Base-by-base conservation (phyloP, 2,329 filamentous ascomycete species). In the Botryotinia convoluta region DNA sequence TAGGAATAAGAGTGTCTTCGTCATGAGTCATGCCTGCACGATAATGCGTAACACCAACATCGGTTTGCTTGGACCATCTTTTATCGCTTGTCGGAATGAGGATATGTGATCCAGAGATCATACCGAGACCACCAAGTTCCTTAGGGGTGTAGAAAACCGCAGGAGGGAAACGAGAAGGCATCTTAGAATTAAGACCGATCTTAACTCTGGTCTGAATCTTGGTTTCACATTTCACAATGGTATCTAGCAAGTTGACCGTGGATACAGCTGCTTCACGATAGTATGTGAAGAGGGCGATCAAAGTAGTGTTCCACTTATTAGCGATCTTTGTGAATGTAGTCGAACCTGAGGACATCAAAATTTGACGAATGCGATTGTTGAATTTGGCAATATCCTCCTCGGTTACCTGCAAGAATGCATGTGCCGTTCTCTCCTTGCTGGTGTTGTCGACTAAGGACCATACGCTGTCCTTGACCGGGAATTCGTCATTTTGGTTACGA, bases 291-390 rank as follows among this genome's bases (percentile, higher is more conserved):
- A 99, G 88, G 0, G 96, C 95, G 79, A 99, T 99, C 77, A 99
- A 84, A 1, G 94, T 96, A 0, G 96, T 99, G 83, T 99, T 99
- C 96, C 97, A 99, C 85, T 99, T 99, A 85, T 99, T 99, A 64
- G 97, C 96, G 80, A 99, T 99, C 88, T 99, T 99, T 63, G 96
- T 99, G 84, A 99, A 99, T 0, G 96, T 99, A 0, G 96, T 99
- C 8, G 94, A 97, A n/a, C 96, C 97, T 74, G 96, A 98, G 18
- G 95, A 98, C 96, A 99, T 99, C 73, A 99, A 87, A 81, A 99
- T 99, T 81, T 99, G 96, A 74, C 96, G 91, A 80, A 99, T 99
- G 60, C 97, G 91, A 83, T 99, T 99, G 84, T 99, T 99, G 87
- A 99, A 99, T 83, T 98, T 98, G 77, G 95, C 92, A 67, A 99